A percentile compares a stretch with the other conserved stretches of the same genome.
phyloP scores from a whole-genome alignment of 192 early-diverging fungal species.

The Obelidium mucronatum region DNA sequence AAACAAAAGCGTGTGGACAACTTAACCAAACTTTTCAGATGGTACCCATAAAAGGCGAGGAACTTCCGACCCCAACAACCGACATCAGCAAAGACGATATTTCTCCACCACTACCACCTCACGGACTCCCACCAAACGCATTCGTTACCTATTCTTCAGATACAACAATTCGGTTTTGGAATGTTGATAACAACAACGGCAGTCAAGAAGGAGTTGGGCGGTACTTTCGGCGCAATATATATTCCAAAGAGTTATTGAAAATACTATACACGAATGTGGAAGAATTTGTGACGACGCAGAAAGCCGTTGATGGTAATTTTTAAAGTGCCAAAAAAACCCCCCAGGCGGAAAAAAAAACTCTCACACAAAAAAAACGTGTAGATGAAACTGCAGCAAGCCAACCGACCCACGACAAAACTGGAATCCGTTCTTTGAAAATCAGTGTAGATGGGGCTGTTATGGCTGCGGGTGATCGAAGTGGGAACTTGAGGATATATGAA shows the following conservation, averaged over 20 bases:
- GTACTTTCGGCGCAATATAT: conserved; percentile 62
- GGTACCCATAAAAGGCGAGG: conserved; percentile 34
- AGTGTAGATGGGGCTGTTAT: conserved; percentile 68
- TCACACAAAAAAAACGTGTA: not conserved
- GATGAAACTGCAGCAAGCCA: not conserved
- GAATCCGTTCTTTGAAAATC: conserved; percentile 73
- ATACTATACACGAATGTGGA: conserved; percentile 65
- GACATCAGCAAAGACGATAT: not conserved
- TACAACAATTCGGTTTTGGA: conserved; percentile 83
- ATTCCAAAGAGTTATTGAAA: conserved; percentile 65
- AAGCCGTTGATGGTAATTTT: not conserved
- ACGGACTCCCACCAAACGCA: conserved; percentile 60
- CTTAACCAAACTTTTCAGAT: conserved; percentile 36
- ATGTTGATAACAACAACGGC: conserved; percentile 52
- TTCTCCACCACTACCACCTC: conserved; percentile 8
- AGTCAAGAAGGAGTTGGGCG: not conserved
- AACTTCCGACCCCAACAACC: not conserved
- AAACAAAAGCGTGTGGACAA: not conserved
- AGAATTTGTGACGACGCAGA: conserved; percentile 19
- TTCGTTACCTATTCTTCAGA: conserved; percentile 81
- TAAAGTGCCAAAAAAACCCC: not conserved
- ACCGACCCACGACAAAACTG: conserved; percentile 52
- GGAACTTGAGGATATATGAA: conserved; percentile 73
- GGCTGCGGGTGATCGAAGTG: conserved; percentile 76
- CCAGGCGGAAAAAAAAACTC: not conserved